phyloP scores from a whole-genome alignment of 768 basidiomycete genomes.

The Boletus pseudopeckii region DNA sequence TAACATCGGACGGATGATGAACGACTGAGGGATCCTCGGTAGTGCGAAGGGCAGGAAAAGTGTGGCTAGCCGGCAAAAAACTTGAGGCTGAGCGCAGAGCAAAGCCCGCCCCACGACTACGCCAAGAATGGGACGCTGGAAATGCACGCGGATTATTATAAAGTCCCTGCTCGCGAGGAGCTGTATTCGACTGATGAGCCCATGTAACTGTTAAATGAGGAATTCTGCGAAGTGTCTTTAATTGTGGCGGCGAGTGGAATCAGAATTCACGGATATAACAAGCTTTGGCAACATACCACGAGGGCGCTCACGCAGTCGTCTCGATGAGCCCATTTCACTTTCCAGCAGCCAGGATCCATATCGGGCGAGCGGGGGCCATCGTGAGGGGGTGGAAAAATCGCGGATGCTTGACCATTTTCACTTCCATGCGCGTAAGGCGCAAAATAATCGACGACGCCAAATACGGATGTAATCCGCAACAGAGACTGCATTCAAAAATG shows the following conservation, averaged over 20 bases:
- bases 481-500: slow-evolving; percentile 41
- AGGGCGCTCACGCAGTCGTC: slow-evolving; percentile 73
- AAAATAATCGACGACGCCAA: slow-evolving; percentile 65
- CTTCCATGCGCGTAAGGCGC: slow-evolving; percentile 24
- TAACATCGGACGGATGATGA: background rate
- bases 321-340: slow-evolving; percentile 75
- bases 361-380: slow-evolving; percentile 46
- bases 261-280: background rate
- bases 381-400: slow-evolving; percentile 48
- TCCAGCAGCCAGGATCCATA: slow-evolving; percentile 68
- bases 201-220: slow-evolving; percentile 75
- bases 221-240: slow-evolving; percentile 63
- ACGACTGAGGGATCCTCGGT: background rate
- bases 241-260: background rate
- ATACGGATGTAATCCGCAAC: slow-evolving; percentile 48
- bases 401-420: slow-evolving; percentile 17
- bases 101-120: slow-evolving; percentile 6
- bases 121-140: slow-evolving; percentile 18
- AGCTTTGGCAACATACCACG: slow-evolving; percentile 44
- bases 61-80: slow-evolving; percentile 18
- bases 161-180: slow-evolving; percentile 15
- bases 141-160: slow-evolving; percentile 12
- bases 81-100: slow-evolving; percentile 9
- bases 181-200: slow-evolving; percentile 58
- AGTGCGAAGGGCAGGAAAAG: slow-evolving; percentile 11